phyloP scores from a whole-genome alignment of 257 asterid genomes.

The Gentiana dahurica region DNA sequence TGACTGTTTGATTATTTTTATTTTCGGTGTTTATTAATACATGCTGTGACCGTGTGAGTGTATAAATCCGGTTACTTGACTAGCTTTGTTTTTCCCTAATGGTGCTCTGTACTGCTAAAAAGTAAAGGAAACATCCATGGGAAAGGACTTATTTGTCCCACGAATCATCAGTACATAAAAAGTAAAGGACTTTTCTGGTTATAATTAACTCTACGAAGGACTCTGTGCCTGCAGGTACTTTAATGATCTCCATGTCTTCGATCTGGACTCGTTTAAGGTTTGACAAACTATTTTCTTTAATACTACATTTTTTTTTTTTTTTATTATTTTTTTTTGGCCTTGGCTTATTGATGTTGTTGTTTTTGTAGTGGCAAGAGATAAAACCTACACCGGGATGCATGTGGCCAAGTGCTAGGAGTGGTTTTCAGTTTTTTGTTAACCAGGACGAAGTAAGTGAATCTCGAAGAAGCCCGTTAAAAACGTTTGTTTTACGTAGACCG shows the following conservation, averaged over 20 bases:
- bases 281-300: not conserved
- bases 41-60: not conserved
- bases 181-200: too few relatives aligned
- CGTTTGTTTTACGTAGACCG: not conserved
- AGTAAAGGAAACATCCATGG: too few relatives aligned
- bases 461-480: not conserved
- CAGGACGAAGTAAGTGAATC: conserved; percentile 68
- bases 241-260: conserved; percentile 87
- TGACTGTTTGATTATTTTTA: not conserved
- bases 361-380: conserved; percentile 92
- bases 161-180: too few relatives aligned
- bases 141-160: too few relatives aligned
- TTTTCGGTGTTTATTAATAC: not conserved
- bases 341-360: conserved; percentile 6
- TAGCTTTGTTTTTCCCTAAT: too few relatives aligned
- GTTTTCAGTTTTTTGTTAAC: conserved; percentile 79
- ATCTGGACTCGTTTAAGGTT: conserved; percentile 88
- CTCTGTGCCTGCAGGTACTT: conserved; percentile 48
- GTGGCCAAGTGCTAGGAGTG: conserved; percentile 99
- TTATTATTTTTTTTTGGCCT: not conserved
- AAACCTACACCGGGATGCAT: conserved; percentile 82
- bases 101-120: too few relatives aligned
- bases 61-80: not conserved
- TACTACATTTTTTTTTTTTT: not conserved
- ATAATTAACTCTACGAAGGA: not conserved